These are phyloP conservation scores for Pyrrhoderma lamaoense DNA, from an alignment of 1,284 basidiomycete species.

Conservation along the genomic window DNA sequence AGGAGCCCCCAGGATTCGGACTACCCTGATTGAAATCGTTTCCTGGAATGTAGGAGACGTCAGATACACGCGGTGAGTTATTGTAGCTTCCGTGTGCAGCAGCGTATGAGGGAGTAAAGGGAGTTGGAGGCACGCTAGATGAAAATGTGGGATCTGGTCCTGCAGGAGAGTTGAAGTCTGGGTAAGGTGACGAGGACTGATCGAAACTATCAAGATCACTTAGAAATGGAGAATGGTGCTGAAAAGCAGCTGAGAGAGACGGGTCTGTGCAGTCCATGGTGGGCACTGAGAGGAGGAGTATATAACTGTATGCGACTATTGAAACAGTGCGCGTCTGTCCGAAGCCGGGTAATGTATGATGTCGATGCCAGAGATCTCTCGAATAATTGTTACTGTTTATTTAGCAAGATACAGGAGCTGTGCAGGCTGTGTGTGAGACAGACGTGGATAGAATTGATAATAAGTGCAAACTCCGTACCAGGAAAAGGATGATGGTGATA, in stretches of 20 bases:
- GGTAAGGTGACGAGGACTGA: slow-evolving; percentile 13
- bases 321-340: too few species aligned
- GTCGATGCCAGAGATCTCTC: too few species aligned
- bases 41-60: slow-evolving; percentile 13
- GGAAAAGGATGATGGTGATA: too few species aligned
- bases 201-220: slow-evolving; percentile 1
- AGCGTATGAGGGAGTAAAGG: slow-evolving; percentile 15
- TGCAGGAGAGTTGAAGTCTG: slow-evolving; percentile 16
- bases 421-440: too few species aligned
- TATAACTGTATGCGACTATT: neutral
- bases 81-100: slow-evolving; percentile 14
- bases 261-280: neutral
- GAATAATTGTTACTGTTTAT: too few species aligned
- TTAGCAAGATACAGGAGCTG: too few species aligned
- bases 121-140: slow-evolving; percentile 13
- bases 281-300: neutral
- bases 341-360: too few species aligned
- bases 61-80: slow-evolving; percentile 15
- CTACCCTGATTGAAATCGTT: slow-evolving; percentile 14
- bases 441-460: too few species aligned
- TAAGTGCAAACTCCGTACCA: too few species aligned
- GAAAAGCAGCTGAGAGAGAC: neutral
- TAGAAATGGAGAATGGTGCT: slow-evolving; percentile 14
- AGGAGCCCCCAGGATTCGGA: slow-evolving; percentile 32
- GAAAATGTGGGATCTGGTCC: slow-evolving; percentile 2